A percentile compares a stretch with the other conserved stretches of the same genome.
phyloP scores from a whole-genome alignment of 306 rosid genomes.

The Rosa multiflora region DNA sequence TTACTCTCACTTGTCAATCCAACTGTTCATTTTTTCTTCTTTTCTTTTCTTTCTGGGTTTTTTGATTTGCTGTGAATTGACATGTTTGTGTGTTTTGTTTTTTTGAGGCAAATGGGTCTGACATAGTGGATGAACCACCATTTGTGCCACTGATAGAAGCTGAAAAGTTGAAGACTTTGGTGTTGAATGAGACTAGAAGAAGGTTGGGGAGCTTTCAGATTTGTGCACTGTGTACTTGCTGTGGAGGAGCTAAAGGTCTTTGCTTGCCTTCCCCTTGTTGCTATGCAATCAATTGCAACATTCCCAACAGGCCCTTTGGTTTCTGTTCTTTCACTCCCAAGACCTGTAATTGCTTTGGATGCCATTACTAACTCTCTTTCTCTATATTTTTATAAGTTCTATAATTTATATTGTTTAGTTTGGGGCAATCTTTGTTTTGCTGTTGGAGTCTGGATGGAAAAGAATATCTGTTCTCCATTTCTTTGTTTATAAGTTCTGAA shows the following conservation, averaged over 20 bases:
- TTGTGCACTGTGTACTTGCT: slow-evolving; percentile 95
- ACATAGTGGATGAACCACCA: slow-evolving; percentile 20
- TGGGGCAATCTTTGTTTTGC: slow-evolving; percentile 41
- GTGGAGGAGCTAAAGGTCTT: slow-evolving; percentile 89
- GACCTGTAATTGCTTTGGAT: slow-evolving; percentile 99
- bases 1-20: background rate
- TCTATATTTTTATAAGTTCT: slow-evolving; percentile 22
- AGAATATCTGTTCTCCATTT: slow-evolving; percentile 71
- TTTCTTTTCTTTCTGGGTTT: slow-evolving; percentile 28
- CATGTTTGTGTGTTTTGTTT: slow-evolving; percentile 25
- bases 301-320: slow-evolving; percentile 95
- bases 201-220: slow-evolving; percentile 82
- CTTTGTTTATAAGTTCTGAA: slow-evolving; percentile 33
- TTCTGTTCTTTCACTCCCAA: slow-evolving; percentile 97
- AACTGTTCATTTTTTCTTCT: background rate
- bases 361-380: slow-evolving; percentile 57
- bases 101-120: slow-evolving; percentile 69
- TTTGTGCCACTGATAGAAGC: slow-evolving; percentile 67
- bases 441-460: slow-evolving; percentile 62
- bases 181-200: slow-evolving; percentile 86
- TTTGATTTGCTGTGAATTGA: slow-evolving; percentile 23
- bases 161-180: slow-evolving; percentile 58
- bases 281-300: slow-evolving; percentile 98
- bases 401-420: slow-evolving; percentile 39
- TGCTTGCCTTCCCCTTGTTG: slow-evolving; percentile 99